phyloP scores from a whole-genome alignment of 2,329 filamentous ascomycete species.

The Alternaria sp. region DNA sequence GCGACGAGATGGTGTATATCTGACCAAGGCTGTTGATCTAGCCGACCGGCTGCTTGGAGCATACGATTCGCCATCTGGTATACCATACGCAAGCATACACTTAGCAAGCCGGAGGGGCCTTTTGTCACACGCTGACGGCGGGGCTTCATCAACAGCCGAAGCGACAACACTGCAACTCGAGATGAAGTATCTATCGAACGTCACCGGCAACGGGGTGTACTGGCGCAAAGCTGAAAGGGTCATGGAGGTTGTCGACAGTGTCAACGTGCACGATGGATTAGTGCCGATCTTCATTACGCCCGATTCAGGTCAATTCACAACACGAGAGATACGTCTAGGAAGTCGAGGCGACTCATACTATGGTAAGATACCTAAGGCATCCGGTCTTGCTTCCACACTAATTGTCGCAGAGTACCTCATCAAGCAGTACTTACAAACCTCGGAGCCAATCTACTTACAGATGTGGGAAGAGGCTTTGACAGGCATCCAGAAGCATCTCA shows the following conservation, averaged over 20 bases:
- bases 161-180: neutral
- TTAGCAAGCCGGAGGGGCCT: neutral
- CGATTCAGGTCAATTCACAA: neutral
- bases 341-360: neutral
- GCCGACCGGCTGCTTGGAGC: neutral
- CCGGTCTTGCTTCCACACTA: neutral
- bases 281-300: neutral
- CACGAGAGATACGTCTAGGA: neutral
- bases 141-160: neutral
- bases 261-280: neutral
- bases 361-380: neutral
- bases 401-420: neutral
- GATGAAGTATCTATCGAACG: neutral
- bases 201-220: neutral
- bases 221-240: neutral
- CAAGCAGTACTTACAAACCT: neutral
- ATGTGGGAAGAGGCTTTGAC: neutral
- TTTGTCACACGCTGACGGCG: neutral
- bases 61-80: neutral
- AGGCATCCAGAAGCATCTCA: neutral
- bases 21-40: neutral
- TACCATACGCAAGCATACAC: neutral
- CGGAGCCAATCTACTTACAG: neutral
- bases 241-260: neutral
- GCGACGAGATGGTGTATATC: neutral